Base-by-base conservation (phyloP, 2,329 filamentous ascomycete species). In the Didymella exigua region DNA sequence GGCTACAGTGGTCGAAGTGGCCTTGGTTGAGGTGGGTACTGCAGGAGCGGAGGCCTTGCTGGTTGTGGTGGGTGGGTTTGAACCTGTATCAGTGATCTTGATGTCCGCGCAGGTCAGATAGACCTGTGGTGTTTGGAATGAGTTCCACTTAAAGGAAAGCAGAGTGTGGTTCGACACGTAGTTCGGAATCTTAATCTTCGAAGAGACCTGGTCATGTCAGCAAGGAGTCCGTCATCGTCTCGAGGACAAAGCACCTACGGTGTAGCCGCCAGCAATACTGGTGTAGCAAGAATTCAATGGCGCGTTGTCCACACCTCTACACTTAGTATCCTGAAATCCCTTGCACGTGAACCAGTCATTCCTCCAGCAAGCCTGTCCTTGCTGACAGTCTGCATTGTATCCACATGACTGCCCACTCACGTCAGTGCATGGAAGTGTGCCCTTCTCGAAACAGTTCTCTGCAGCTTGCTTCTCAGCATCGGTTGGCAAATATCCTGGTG, bases 281-380 rank as follows among this genome's bases (percentile, higher is more conserved):
- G 70, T 71, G 51, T 70, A 73, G 61, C 68, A 73, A 3, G 67
- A 71, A 56, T 70, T 71, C 4, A 71, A 24, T 1, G 68, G 58
- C 19, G 70, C 66, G 33, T 71, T 70, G 45, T 73, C 70, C 2
- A 73, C 65, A 19, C 70, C 65, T 14, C 53, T 62, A 49, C 70
- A 73, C 42, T 65, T 71, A 0, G 56, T 51, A 18, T 67, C 67
- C 14, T 69, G 49, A 56, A 73, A 73, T 3, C 60, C 69, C 43
- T 66, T 65, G 42, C 70, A 73, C 2, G 70, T 70, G 41, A 73
- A 73, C 70, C 70, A 73, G 49, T 72, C 70, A 14, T 73, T 73
- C 24, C 69, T 64, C 62, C 64, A 73, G 60, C 70, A 72, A 13
- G 62, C 45, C 31, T 72, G 65, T 3, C 68, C 70, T 11, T 57